Evolutionary conservation across 106 monocot genomes (phyloP).

Genomic region (Cymbidium sinense): DNA sequence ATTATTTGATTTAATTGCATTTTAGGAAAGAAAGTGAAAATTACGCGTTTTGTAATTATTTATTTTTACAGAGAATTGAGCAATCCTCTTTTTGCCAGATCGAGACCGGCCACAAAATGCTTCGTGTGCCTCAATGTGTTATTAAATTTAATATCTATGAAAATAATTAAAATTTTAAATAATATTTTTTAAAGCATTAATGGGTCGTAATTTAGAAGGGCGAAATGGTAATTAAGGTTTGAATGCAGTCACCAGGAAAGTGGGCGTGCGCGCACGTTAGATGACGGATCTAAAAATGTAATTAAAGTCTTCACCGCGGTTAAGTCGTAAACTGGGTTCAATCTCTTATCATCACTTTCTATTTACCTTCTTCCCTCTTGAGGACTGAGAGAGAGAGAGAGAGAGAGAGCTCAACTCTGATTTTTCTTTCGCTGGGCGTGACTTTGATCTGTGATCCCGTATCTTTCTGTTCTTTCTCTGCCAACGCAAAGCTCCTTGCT

Average conservation of each 20-base stretch:
- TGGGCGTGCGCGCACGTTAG: constrained; percentile 1
- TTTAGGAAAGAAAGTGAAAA: no score
- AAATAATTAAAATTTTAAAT: no score
- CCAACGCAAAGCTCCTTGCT: background rate
- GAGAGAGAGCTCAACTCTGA: background rate
- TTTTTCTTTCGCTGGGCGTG: background rate
- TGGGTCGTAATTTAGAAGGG: no score
- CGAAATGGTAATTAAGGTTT: background rate
- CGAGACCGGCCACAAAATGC: no score
- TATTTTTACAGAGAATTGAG: no score
- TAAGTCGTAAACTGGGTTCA: background rate
- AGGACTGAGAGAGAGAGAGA: background rate
- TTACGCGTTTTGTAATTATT: no score
- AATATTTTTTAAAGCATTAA: no score
- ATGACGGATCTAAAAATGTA: background rate
- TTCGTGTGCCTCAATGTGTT: no score
- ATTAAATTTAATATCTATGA: no score
- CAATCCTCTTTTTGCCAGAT: no score
- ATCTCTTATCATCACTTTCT: background rate
- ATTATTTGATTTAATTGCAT: no score
- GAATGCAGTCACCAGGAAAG: background rate
- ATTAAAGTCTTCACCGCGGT: background rate
- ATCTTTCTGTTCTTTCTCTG: background rate
- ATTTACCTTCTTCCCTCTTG: background rate
- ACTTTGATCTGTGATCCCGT: background rate